These are phyloP conservation scores for Hypseocharis bilobata DNA, from an alignment of 441 rosid species.

Conservation along the genomic window DNA sequence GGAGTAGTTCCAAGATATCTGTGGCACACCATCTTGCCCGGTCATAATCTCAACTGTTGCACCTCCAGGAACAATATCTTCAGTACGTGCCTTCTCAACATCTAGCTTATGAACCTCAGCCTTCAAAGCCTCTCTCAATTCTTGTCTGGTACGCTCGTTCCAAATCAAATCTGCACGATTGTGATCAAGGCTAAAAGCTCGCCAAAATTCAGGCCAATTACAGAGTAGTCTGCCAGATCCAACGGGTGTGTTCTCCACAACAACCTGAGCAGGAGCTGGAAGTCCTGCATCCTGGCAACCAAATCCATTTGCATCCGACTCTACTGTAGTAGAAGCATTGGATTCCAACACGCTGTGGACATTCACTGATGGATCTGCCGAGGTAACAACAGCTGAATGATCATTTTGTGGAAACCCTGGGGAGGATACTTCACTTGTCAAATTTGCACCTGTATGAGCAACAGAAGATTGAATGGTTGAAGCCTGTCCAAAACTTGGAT, in stretches of 20 bases:
- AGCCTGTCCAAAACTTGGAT: slow-evolving; percentile 42
- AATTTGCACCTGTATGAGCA: slow-evolving; percentile 43
- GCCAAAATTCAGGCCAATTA: slow-evolving; percentile 98
- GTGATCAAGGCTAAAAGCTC: slow-evolving; percentile 97
- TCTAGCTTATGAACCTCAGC: slow-evolving; percentile 96
- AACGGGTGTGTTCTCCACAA: slow-evolving; percentile 83
- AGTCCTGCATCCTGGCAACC: slow-evolving; percentile 48
- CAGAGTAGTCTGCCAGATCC: slow-evolving; percentile 93
- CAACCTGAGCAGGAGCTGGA: slow-evolving; percentile 98
- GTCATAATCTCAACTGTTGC: slow-evolving; percentile 40
- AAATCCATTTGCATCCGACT: slow-evolving; percentile 38
- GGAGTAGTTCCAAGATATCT: slow-evolving; percentile 96
- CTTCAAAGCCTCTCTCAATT: slow-evolving; percentile 89
- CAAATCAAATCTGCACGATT: slow-evolving; percentile 98
- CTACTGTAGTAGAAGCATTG: slow-evolving; percentile 37
- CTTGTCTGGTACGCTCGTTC: slow-evolving; percentile 99
- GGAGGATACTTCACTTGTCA: slow-evolving; percentile 35
- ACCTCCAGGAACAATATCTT: slow-evolving; percentile 85
- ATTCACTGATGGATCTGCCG: slow-evolving; percentile 34
- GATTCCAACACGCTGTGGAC: slow-evolving; percentile 41
- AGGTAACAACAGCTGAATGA: slow-evolving; percentile 31
- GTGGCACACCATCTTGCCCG: slow-evolving; percentile 72
- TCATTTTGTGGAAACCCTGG: slow-evolving; percentile 48
- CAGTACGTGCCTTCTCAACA: slow-evolving; percentile 92
- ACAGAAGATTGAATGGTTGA: slow-evolving; percentile 26